Conservation (phyloP, 768 basidiomycete species). For the Kwoniella newhampshirensis region DNA sequence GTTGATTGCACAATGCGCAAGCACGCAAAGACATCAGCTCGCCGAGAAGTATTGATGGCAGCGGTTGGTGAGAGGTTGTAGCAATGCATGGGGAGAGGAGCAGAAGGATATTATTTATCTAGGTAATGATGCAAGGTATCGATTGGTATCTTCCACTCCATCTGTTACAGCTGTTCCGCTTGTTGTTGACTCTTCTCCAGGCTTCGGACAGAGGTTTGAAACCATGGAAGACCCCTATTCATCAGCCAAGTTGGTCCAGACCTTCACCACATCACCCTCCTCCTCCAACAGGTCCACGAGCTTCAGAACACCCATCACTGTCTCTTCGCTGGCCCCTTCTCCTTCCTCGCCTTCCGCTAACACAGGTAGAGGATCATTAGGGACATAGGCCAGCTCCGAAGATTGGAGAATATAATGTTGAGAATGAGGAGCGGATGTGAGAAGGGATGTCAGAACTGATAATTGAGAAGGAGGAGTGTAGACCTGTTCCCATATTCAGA, state of each 20-base stretch:
- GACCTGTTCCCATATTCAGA: constrained; percentile 15
- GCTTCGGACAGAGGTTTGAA: too few relatives aligned
- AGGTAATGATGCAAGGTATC: too few relatives aligned
- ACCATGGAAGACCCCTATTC: constrained; percentile 2
- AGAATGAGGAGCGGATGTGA: constrained; percentile 12
- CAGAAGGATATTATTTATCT: too few relatives aligned
- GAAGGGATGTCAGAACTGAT: constrained; percentile 11
- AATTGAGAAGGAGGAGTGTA: constrained; percentile 18
- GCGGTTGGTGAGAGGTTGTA: too few relatives aligned
- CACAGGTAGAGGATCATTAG: constrained; percentile 32
- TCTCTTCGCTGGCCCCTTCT: constrained; percentile 38
- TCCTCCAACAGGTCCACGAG: constrained; percentile 46
- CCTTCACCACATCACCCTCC: constrained; percentile 45
- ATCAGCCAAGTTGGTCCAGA: constrained; percentile 49
- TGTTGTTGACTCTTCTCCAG: too few relatives aligned
- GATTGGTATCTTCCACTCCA: too few relatives aligned
- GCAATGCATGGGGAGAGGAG: too few relatives aligned
- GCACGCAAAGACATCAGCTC: too few relatives aligned
- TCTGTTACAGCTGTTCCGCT: too few relatives aligned
- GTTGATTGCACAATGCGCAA: too few relatives aligned
- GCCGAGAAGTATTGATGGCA: too few relatives aligned
- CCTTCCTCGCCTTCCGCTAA: constrained; percentile 19
- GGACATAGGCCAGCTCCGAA: constrained; percentile 41
- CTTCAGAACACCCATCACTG: constrained; percentile 30
- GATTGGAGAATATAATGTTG: constrained; percentile 26